Base-by-base conservation (phyloP, 768 basidiomycete species). In the Pleurotus tuoliensis region DNA sequence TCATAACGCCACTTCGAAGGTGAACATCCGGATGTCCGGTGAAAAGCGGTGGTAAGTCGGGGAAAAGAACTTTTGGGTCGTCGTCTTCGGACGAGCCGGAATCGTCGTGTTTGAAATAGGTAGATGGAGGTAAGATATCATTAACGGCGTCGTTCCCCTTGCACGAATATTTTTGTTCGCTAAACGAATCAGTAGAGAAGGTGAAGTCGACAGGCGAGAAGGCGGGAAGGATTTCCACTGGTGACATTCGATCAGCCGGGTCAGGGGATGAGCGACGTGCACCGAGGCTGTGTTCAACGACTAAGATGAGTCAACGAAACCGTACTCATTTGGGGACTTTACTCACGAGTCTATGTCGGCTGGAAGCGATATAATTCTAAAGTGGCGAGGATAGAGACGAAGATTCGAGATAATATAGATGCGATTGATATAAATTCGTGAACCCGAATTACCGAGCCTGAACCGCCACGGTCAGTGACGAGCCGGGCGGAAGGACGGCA, bases 1-100 rank as follows among this genome's bases (percentile, higher is more conserved):
- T 76, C 75, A 91, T 84, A 54, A 93, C 81, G n/a, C 89, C 89
- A 59, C 82, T 82, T 47, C 90, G 77, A 52, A 93, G 79, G 67
- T 91, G 90, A 30, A 88, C 66, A 49, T 88, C 84, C 25, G 88
- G 82, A 62, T 87, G 87, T 16, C 90, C 90, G 56, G 75, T 75
- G 63, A 76, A 69, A 30, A 93, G 78, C 15, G 85, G 82, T 6
- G 91, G 90, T 7, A 93, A 76, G 6, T 73, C 77, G 2, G 84
- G 77, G 64, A 89, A 85, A n/a, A 22, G 82, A 74, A 43, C 66
- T 64, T 37, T 82, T 82, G 51, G 41, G 50, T 74, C 76, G 51
- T 70, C 71, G 41, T 63, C 54, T 48, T 60, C 49, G 15, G 45
- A 50, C 5, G 30, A 40, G 53, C 18, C 8, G 34, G 50, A 27